phyloP scores from a whole-genome alignment of 805 yeast genomes.

The Metschnikowia cubensis region DNA sequence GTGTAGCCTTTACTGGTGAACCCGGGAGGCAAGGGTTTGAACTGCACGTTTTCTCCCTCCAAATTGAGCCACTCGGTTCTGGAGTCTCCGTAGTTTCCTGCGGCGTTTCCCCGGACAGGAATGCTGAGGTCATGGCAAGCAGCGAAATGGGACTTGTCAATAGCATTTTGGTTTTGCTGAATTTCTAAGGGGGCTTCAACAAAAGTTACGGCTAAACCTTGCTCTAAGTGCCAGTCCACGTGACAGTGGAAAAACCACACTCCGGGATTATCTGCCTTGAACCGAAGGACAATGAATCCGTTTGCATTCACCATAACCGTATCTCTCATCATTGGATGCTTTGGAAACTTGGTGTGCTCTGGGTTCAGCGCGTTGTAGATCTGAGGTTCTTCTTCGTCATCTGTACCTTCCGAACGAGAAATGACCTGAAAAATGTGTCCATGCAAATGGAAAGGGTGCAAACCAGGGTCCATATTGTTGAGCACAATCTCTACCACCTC shows the following conservation, averaged over 20 bases:
- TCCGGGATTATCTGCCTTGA: conserved; percentile 85
- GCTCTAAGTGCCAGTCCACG: conserved; percentile 80
- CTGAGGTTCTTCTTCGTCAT: conserved; percentile 52
- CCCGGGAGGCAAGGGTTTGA: conserved; percentile 61
- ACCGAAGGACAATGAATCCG: conserved; percentile 66
- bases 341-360: conserved; percentile 45
- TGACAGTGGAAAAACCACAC: conserved; percentile 95
- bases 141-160: conserved; percentile 47
- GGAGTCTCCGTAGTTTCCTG: conserved; percentile 48
- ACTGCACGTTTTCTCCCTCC: conserved; percentile 57
- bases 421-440: conserved; percentile 69
- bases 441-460: conserved; percentile 76
- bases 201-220: conserved; percentile 70
- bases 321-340: conserved; percentile 64
- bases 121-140: conserved; percentile 47
- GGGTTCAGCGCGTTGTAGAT: conserved; percentile 43
- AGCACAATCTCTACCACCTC: conserved; percentile 73
- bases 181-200: conserved; percentile 65
- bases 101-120: conserved; percentile 63
- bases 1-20: conserved; percentile 68
- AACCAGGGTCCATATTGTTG: conserved; percentile 76
- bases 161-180: conserved; percentile 23
- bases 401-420: conserved; percentile 47
- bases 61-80: conserved; percentile 51
- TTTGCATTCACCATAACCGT: conserved; percentile 64